A percentile compares a stretch with the other conserved stretches of the same genome.
Conservation (phyloP, 2,329 filamentous ascomycete genomes). For the Sporothrix phasma region DNA sequence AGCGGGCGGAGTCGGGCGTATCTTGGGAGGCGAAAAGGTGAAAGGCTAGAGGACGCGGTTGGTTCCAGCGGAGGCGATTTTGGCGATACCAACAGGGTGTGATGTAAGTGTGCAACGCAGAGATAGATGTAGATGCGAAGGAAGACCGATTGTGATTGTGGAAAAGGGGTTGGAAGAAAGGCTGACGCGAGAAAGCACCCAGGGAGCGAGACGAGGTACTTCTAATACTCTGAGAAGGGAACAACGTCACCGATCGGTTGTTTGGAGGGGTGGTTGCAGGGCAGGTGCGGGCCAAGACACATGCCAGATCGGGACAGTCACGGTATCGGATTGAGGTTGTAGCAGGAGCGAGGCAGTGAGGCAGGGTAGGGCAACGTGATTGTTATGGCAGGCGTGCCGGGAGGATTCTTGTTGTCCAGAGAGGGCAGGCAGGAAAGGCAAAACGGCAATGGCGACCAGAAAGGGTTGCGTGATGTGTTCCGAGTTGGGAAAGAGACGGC, state of each 20-base stretch:
- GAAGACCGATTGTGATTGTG: constrained; percentile 2
- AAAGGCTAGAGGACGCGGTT: not conserved
- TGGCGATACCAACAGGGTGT: not conserved
- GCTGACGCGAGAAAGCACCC: not conserved
- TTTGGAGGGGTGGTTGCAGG: not conserved
- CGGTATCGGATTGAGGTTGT: not conserved
- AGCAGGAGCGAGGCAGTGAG: not conserved
- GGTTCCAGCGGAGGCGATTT: not conserved
- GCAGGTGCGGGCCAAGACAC: constrained; percentile 10
- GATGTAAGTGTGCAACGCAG: not conserved
- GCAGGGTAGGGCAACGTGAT: constrained; percentile 7
- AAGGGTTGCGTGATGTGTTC: constrained; percentile 5
- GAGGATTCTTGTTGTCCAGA: not conserved
- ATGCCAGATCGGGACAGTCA: constrained; percentile 9
- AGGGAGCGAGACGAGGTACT: constrained; percentile 1
- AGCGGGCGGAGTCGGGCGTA: not conserved
- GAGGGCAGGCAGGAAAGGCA: not conserved
- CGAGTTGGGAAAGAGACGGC: constrained; percentile 8
- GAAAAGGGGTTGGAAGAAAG: not conserved
- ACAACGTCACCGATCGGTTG: not conserved
- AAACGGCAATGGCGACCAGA: not conserved
- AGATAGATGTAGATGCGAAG: not conserved
- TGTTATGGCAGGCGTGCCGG: not conserved
- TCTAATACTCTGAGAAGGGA: not conserved
- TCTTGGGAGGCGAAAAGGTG: not conserved